phyloP scores from a whole-genome alignment of 2,329 filamentous ascomycete genomes.

The Fusarium aywerte region DNA sequence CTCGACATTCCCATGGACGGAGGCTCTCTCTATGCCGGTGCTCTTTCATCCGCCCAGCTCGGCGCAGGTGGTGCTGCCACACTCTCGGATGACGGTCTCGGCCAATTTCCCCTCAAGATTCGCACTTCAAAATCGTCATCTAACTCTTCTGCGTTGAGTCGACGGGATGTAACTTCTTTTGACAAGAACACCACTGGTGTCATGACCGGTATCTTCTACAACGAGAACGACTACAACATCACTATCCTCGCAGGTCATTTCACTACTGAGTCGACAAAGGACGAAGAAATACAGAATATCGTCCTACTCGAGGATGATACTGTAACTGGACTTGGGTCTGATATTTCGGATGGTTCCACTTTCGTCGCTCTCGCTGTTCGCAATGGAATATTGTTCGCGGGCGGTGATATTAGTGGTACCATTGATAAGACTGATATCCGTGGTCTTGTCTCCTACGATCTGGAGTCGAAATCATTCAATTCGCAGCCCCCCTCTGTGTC shows the following conservation, averaged over 20 bases:
- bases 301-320: conserved; percentile 83
- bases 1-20: conserved; percentile 71
- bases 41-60: conserved; percentile 79
- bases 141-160: conserved; percentile 54
- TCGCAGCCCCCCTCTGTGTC: conserved; percentile 80
- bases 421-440: conserved; percentile 71
- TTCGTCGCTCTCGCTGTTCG: conserved; percentile 77
- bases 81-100: conserved; percentile 65
- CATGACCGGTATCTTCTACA: conserved; percentile 82
- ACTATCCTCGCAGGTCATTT: conserved; percentile 93
- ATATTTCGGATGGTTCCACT: conserved; percentile 76
- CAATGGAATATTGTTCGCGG: conserved; percentile 79
- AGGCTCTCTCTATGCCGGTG: conserved; percentile 82
- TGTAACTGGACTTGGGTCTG: conserved; percentile 75
- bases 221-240: conserved; percentile 75
- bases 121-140: conserved; percentile 47
- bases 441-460: conserved; percentile 84
- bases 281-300: conserved; percentile 80
- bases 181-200: conserved; percentile 70
- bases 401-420: conserved; percentile 80
- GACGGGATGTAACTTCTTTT: conserved; percentile 58
- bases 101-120: conserved; percentile 68
- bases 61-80: conserved; percentile 77
- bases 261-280: conserved; percentile 73
- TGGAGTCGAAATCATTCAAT: conserved; percentile 71